Base-by-base conservation (phyloP, 2,329 filamentous ascomycete genomes). In the Phoma sp. region DNA sequence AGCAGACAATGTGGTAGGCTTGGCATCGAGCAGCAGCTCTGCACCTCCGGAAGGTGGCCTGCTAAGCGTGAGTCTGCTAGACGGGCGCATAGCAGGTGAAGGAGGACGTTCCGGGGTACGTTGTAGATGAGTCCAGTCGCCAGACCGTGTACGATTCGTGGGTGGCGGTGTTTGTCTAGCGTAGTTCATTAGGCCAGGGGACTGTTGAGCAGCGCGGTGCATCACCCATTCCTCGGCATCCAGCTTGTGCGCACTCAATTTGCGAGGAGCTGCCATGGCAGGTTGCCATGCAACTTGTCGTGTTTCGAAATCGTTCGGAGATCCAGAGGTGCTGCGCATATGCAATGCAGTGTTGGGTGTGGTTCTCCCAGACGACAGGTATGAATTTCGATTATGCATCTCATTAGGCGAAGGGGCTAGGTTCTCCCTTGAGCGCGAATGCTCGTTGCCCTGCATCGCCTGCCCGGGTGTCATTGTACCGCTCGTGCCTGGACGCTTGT, bases 161-260 rank as follows among this genome's bases (percentile, higher is more conserved):
- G 78, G 77, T n/a, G 77, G 75, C 30, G 70, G 70, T 18, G 77
- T 78, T 12, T 76, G 76, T 32, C 89, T 83, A 42, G 83, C 83
- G 67, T 91, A 88, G 1, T 80, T 76, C 43, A 67, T 57, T 10
- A 71, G 85, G 34, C 63, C 53, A 37, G 65, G 68, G 9, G 82
- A 79, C 4, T 78, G 78, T 34, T 78, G 74, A 11, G 85, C 80
- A 18, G 87, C 88, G 57, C 91, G 87, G 63, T 93, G 88, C 65
- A 92, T 86, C 5, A 96, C 91, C 76, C 89, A 96, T 64, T 96
- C 87, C 71, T 96, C 91, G 0, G 92, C 83, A 4, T 88, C 90
- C 11, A 96, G 69, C 7, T 76, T 77, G 34, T 77, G 81, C n/a
- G 81, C 80, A 12, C 78, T 73, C 23, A 78, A 76, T 18, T 67